Evolutionary conservation across 1,284 basidiomycete species (phyloP).

Genomic region (Moesziomyces antarcticus): DNA sequence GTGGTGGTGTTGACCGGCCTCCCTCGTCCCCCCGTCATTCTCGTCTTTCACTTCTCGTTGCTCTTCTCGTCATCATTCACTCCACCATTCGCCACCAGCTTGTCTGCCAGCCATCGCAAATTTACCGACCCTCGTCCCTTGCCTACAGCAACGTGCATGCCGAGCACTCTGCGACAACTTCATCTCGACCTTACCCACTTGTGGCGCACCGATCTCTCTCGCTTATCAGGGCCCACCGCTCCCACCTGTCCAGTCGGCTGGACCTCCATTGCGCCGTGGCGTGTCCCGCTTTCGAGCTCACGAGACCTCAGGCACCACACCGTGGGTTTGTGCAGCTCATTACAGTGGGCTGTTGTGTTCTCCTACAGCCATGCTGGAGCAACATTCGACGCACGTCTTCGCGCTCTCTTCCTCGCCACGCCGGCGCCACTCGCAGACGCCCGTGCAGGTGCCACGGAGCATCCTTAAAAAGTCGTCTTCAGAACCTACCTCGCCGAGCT

Average conservation of each 20-base stretch:
- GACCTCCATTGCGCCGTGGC: too few relatives aligned
- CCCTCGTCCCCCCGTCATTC: too few relatives aligned
- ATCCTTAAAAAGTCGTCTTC: conserved; percentile 28
- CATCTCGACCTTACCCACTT: neutral
- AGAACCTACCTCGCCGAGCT: conserved; percentile 4
- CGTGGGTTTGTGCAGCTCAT: neutral
- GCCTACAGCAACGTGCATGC: neutral
- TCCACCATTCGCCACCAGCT: too few relatives aligned
- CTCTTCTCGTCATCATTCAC: too few relatives aligned
- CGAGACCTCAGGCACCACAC: too few relatives aligned
- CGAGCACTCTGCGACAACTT: neutral
- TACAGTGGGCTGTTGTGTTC: neutral
- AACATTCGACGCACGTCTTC: conserved; percentile 15
- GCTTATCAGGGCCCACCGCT: too few relatives aligned
- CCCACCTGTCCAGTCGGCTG: too few relatives aligned
- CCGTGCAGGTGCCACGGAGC: conserved; percentile 18
- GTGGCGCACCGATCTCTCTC: neutral
- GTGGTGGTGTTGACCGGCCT: too few relatives aligned
- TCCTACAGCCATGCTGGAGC: conserved; percentile 17
- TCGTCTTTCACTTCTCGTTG: too few relatives aligned
- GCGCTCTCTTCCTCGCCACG: conserved; percentile 15
- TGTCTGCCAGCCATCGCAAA: too few relatives aligned
- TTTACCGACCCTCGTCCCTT: too few relatives aligned
- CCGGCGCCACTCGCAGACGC: conserved; percentile 1
- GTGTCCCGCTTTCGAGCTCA: neutral